phyloP scores from a whole-genome alignment of 805 yeast species.

The Schizosaccharomyces japonicus region DNA sequence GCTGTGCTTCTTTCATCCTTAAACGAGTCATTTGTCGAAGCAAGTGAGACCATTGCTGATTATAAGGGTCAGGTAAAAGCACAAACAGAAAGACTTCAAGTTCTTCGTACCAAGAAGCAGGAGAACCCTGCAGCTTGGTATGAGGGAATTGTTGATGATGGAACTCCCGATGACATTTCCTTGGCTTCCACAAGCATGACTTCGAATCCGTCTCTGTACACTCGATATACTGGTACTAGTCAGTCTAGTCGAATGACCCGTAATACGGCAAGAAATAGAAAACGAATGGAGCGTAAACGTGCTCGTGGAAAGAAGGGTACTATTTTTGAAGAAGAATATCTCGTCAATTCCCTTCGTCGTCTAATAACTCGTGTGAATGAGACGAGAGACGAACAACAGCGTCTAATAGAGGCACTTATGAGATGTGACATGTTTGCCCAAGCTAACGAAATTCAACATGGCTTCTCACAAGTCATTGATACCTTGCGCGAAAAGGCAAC shows the following conservation, averaged over 20 bases:
- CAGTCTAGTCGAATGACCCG: constrained; percentile 93
- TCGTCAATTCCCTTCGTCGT: constrained; percentile 70
- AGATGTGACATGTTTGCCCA: constrained; percentile 53
- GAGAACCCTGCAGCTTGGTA: constrained; percentile 72
- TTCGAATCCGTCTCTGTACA: constrained; percentile 62
- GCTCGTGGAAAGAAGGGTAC: constrained; percentile 97
- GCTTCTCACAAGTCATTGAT: constrained; percentile 19
- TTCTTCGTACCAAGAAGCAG: constrained; percentile 56
- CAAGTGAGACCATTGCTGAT: constrained; percentile 82
- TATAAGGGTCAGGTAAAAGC: constrained; percentile 67
- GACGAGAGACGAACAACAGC: constrained; percentile 50
- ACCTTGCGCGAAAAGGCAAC: background rate
- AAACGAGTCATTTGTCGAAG: constrained; percentile 66
- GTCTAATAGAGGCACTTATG: constrained; percentile 49
- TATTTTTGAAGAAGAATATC: constrained; percentile 86
- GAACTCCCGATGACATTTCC: constrained; percentile 73
- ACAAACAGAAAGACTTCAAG: constrained; percentile 63
- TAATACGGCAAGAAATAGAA: constrained; percentile 69
- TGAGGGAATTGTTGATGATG: constrained; percentile 27
- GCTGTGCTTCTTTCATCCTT: constrained; percentile 45
- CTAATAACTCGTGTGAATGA: constrained; percentile 56
- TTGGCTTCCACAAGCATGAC: constrained; percentile 60
- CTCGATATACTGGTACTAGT: constrained; percentile 82
- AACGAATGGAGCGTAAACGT: constrained; percentile 83
- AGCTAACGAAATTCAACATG: constrained; percentile 54